phyloP scores from a whole-genome alignment of 2,329 filamentous ascomycete genomes.

The Cladosporium sp. region DNA sequence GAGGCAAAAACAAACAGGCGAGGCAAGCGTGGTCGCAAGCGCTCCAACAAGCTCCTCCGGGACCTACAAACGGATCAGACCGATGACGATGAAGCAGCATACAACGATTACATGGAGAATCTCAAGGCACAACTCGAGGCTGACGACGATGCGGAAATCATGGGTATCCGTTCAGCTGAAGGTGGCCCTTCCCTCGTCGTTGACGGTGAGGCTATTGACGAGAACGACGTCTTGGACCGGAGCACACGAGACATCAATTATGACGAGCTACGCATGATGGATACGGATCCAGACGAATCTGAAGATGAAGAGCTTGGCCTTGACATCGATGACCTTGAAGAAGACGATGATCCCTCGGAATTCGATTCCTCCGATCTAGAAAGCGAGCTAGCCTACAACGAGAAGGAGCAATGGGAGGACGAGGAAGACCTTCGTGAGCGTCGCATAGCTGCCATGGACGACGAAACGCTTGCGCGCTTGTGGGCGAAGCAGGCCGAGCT shows the following conservation, averaged over 20 bases:
- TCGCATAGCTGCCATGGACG: slow-evolving; percentile 47
- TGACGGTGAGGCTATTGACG: slow-evolving; percentile 32
- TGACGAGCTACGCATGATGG: slow-evolving; percentile 23
- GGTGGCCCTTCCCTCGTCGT: slow-evolving; percentile 32
- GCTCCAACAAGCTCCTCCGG: slow-evolving; percentile 33
- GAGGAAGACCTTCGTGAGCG: slow-evolving; percentile 45
- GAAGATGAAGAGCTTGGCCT: slow-evolving; percentile 23
- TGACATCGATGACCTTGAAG: slow-evolving; percentile 33
- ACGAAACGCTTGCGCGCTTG: slow-evolving; percentile 63
- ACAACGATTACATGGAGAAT: slow-evolving; percentile 69
- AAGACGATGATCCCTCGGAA: slow-evolving; percentile 37
- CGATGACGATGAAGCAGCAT: slow-evolving; percentile 42
- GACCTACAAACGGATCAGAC: slow-evolving; percentile 52
- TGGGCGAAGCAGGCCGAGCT: slow-evolving; percentile 64
- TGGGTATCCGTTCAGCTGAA: slow-evolving; percentile 9
- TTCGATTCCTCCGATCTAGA: slow-evolving; percentile 40
- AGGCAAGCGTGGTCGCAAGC: slow-evolving; percentile 36
- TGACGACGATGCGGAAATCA: slow-evolving; percentile 24
- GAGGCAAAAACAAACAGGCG: slow-evolving; percentile 21
- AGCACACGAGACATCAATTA: slow-evolving; percentile 23
- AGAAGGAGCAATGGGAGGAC: slow-evolving; percentile 40
- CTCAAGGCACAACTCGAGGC: slow-evolving; percentile 45
- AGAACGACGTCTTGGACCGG: slow-evolving; percentile 32
- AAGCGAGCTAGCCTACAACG: slow-evolving; percentile 35
- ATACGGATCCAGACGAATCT: slow-evolving; percentile 36